A percentile compares a stretch with the other conserved stretches of the same genome.
Evolutionary conservation across 192 early-diverging fungal genomes (phyloP).

Genomic region (Mycoemilia scoparia): DNA sequence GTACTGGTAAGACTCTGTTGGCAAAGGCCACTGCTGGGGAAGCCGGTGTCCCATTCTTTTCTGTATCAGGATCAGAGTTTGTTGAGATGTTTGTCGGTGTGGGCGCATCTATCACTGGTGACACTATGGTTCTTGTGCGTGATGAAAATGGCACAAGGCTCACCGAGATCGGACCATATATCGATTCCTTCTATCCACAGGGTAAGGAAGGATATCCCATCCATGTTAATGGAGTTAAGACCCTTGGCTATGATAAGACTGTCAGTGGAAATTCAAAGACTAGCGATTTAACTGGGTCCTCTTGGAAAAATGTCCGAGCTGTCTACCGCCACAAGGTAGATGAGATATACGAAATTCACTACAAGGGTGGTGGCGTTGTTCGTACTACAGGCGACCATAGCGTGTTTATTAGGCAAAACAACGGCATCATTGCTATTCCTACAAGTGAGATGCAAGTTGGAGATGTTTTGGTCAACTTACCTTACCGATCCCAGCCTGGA

Average conservation of each 20-base stretch:
- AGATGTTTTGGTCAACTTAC: constrained; percentile 20
- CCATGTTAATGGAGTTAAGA: constrained; percentile 18
- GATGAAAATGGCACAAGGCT: constrained; percentile 11
- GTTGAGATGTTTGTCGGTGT: constrained; percentile 99
- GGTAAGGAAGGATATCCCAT: constrained; percentile 15
- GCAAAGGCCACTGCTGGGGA: constrained; percentile 99
- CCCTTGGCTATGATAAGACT: constrained; percentile 22
- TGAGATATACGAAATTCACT: constrained; percentile 23
- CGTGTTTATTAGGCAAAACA: constrained; percentile 18
- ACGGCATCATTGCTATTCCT: constrained; percentile 11
- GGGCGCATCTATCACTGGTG: constrained; percentile 43
- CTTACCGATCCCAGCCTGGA: too few species aligned
- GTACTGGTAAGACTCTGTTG: constrained; percentile 95
- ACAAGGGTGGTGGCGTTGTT: constrained; percentile 18
- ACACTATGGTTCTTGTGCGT: constrained; percentile 21
- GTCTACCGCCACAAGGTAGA: constrained; percentile 27
- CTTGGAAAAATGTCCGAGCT: constrained; percentile 23
- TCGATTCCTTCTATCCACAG: constrained; percentile 17
- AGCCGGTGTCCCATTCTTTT: constrained; percentile 92
- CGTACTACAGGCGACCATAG: constrained; percentile 30
- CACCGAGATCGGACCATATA: constrained; percentile 18
- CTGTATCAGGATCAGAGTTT: constrained; percentile 98
- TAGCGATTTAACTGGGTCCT: constrained; percentile 11
- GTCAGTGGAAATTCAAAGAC: constrained; percentile 7
- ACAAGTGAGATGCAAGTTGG: constrained; percentile 20